Evolutionary conservation across 2,329 filamentous ascomycete species (phyloP).

Genomic region (Xylaria sp.): DNA sequence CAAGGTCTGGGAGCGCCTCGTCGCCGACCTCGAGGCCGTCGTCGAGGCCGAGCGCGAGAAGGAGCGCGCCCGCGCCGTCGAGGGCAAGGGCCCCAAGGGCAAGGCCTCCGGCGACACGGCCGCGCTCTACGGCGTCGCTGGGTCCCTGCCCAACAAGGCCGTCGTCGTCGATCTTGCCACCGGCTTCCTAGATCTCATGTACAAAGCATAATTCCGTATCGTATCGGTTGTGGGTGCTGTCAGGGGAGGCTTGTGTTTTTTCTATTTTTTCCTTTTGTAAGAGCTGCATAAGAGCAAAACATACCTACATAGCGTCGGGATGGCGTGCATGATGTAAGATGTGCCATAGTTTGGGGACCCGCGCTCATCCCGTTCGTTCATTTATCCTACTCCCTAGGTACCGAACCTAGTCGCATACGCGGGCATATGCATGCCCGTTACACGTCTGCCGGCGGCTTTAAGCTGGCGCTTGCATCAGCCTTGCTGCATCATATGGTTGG

Average conservation of each 20-base stretch:
- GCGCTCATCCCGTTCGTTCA: background rate
- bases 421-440: background rate
- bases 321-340: background rate
- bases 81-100: conserved; percentile 69
- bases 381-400: background rate
- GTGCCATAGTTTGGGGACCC: background rate
- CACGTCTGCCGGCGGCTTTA: background rate
- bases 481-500: background rate
- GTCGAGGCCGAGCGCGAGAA: conserved; percentile 79
- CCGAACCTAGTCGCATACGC: background rate
- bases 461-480: background rate
- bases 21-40: conserved; percentile 72
- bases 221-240: background rate
- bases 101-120: conserved; percentile 79
- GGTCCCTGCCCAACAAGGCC: conserved; percentile 92
- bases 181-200: conserved; percentile 90
- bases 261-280: background rate
- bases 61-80: conserved; percentile 72
- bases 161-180: conserved; percentile 88
- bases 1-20: conserved; percentile 78
- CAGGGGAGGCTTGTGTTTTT: background rate
- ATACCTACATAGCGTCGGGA: conserved; percentile 2
- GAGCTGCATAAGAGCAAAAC: background rate
- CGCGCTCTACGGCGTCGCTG: conserved; percentile 92
- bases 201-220: conserved; percentile 68